phyloP scores from a whole-genome alignment of 2,329 filamentous ascomycete species.

The Ilyonectria mors-panacis region DNA sequence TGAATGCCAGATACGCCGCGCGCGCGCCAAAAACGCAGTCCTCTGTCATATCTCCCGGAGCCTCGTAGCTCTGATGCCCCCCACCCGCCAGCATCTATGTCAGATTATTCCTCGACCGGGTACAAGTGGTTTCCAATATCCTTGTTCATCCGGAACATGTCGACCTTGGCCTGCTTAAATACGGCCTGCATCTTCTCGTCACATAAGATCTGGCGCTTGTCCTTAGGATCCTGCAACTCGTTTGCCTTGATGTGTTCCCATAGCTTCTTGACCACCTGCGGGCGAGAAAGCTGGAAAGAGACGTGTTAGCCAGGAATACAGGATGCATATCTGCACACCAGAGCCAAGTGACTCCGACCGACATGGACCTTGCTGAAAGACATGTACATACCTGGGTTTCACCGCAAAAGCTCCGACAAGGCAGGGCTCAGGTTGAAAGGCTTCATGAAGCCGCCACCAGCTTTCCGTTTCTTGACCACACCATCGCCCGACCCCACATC shows the following conservation, averaged over 20 bases:
- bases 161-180: constrained; percentile 90
- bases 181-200: constrained; percentile 93
- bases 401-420: constrained; percentile 77
- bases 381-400: constrained; percentile 72
- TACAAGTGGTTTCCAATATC: constrained; percentile 92
- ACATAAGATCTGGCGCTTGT: constrained; percentile 94
- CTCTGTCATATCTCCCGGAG: constrained; percentile 37
- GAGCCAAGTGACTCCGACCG: not conserved
- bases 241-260: constrained; percentile 95
- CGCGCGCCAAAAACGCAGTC: constrained; percentile 45
- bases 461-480: constrained; percentile 78
- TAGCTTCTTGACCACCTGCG: constrained; percentile 95
- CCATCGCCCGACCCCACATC: constrained; percentile 76
- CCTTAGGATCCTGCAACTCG: constrained; percentile 89
- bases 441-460: constrained; percentile 94
- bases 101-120: constrained; percentile 64
- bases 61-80: constrained; percentile 3
- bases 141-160: constrained; percentile 99
- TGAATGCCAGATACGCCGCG: constrained; percentile 48
- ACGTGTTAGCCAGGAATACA: constrained; percentile 23
- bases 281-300: constrained; percentile 81
- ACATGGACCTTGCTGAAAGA: not conserved
- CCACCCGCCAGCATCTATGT: not conserved
- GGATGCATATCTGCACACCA: not conserved
- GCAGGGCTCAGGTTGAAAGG: constrained; percentile 81